Conservation (phyloP, 1,284 basidiomycete species). For the Leccinum griseonigrum region DNA sequence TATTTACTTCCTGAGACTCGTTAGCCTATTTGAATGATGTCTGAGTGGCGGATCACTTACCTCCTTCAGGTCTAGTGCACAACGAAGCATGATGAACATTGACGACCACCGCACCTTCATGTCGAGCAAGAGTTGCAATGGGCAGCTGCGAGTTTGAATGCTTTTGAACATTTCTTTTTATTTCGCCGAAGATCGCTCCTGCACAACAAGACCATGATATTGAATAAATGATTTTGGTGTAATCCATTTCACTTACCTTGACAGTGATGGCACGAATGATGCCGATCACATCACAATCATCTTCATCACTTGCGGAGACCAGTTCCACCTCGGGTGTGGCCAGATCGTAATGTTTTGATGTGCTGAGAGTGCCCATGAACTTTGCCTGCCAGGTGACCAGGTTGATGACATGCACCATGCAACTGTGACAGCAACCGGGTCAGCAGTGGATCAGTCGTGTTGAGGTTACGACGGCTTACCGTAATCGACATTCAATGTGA, state of each 20-base stretch:
- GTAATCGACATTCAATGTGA: not conserved
- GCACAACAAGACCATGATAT: too few relatives aligned
- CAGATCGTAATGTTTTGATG: not conserved
- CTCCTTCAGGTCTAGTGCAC: not conserved
- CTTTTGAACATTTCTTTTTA: not conserved
- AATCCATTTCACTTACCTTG: not conserved
- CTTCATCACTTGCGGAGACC: not conserved
- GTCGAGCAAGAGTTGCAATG: not conserved
- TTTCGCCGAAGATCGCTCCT: not conserved
- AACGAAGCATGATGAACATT: not conserved
- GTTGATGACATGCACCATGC: not conserved
- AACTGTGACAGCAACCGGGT: not conserved
- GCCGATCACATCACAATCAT: not conserved
- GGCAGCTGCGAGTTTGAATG: not conserved
- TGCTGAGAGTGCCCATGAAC: not conserved
- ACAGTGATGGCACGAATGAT: not conserved
- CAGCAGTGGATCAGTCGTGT: not conserved
- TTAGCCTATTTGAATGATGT: too few relatives aligned
- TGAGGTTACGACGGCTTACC: not conserved
- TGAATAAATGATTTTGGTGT: too few relatives aligned
- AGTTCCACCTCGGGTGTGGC: not conserved
- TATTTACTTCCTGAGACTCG: not conserved
- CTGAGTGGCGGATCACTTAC: not conserved
- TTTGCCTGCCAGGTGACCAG: not conserved
- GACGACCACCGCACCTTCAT: not conserved